A percentile compares a stretch with the other conserved stretches of the same genome.
phyloP scores from a whole-genome alignment of 495 filamentous ascomycete species.

The Penicillium goetzii region DNA sequence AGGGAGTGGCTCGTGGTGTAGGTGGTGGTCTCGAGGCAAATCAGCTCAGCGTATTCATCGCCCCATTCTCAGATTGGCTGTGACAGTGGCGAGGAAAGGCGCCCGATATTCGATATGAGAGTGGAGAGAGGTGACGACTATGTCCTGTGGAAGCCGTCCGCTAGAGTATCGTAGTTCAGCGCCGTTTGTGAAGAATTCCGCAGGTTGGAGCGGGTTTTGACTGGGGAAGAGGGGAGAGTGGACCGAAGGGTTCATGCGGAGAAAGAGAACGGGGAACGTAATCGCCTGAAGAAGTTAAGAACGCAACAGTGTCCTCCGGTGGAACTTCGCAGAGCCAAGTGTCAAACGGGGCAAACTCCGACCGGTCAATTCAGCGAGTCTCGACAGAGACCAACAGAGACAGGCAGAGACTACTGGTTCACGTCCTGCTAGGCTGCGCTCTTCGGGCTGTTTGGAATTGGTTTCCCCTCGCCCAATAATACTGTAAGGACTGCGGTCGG shows the following conservation, averaged over 20 bases:
- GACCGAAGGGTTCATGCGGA: constrained; percentile 34
- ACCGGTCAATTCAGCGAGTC: constrained; percentile 5
- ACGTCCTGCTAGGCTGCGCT: constrained; percentile 5
- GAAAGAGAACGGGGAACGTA: constrained; percentile 14
- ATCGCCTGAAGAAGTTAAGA: constrained; percentile 1
- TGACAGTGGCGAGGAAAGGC: constrained; percentile 7
- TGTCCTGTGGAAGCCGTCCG: neutral
- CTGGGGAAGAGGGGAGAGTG: constrained; percentile 32
- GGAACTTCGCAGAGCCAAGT: neutral
- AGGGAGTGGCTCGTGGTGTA: constrained; percentile 12
- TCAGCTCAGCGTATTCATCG: constrained; percentile 11
- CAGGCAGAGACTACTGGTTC: neutral
- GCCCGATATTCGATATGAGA: neutral
- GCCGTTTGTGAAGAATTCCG: constrained; percentile 15
- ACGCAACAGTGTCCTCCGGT: neutral
- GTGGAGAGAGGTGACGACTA: neutral
- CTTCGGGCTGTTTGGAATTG: constrained; percentile 10
- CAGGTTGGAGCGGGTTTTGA: constrained; percentile 18
- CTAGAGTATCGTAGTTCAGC: neutral
- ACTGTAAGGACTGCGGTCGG: neutral
- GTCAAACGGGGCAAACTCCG: constrained; percentile 19
- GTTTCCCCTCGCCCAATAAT: constrained; percentile 11
- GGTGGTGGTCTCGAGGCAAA: constrained; percentile 20
- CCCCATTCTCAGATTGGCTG: constrained; percentile 20
- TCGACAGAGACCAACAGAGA: neutral